Base-by-base conservation (phyloP, 2,329 filamentous ascomycete genomes). In the Pyrenophora graminea region DNA sequence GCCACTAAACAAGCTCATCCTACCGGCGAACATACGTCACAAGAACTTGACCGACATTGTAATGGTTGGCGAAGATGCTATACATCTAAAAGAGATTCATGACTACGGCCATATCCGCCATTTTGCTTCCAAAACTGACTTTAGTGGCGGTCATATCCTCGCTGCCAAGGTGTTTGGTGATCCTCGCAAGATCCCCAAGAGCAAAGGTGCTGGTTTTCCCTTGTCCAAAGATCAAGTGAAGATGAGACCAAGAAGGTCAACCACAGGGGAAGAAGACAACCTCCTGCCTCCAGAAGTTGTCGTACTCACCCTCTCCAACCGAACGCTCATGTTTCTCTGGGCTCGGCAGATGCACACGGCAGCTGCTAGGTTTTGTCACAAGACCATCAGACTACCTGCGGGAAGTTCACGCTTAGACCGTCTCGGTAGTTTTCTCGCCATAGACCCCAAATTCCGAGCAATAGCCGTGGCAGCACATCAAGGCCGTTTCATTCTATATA, bases 51-150 rank as follows among this genome's bases (percentile, higher is more conserved):
- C 94, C 61, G 92, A 97, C 75, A 84, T 97, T 57, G 87, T 92
- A 32, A 91, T 96, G 63, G 82, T 99, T 50, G 90, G 91, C 46
- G 88, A 96, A 59, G 83, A 88, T 56, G 90, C 85, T 62, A 82
- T 99, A 38, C 87, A 93, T 60, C 85, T 97, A 57, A 88, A 86
- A 62, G 88, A 96, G 69, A 82, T 94, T 2, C 79, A 80, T 4
- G 78, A 79, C 38, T 84, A 89, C 66, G 86, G 86, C 1, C 86
- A 88, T 63, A 80, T 96, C 19, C 83, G 86, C 58, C 85, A 91
- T 65, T 79, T 96, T n/a, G 79, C 83, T n/a, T 83, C 83, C 53
- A 95, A 92, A 72, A 80, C 81, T 34, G 86, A 96, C 68, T 93
- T 97, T 69, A 85, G 86, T 46, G 83, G 85, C 27, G 52, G 43